Percentiles rank a stretch among this genome's conserved stretches.
These are phyloP conservation scores for Phialophora expanda DNA, from an alignment of 2,329 filamentous ascomycete genomes.

Conservation along the genomic window DNA sequence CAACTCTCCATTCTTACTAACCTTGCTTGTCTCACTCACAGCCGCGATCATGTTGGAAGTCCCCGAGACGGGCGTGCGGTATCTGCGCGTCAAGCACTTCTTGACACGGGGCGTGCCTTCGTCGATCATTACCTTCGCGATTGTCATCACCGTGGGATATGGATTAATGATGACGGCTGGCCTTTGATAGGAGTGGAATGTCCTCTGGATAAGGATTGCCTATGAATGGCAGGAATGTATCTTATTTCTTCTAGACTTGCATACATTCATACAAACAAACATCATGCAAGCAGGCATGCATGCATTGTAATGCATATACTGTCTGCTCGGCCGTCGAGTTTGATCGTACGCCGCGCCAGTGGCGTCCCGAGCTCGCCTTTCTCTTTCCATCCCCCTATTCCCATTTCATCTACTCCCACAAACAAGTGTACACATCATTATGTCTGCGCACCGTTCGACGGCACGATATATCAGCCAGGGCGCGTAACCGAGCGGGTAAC, in stretches of 20 bases:
- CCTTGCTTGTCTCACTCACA: constrained; percentile 46
- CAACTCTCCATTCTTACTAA: constrained; percentile 3
- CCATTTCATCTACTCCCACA: no score
- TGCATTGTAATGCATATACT: no score
- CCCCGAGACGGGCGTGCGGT: constrained; percentile 83
- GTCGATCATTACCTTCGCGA: constrained; percentile 77
- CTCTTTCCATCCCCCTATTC: no score
- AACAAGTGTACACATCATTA: no score
- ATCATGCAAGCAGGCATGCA: no score
- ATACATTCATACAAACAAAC: no score
- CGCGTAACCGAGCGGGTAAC: no score
- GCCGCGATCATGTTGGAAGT: constrained; percentile 99
- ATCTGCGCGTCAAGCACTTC: constrained; percentile 91
- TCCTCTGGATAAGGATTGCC: neutral
- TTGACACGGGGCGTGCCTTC: constrained; percentile 90
- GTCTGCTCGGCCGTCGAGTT: no score
- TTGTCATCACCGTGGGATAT: constrained; percentile 89
- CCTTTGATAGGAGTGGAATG: constrained; percentile 53
- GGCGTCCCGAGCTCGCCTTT: no score
- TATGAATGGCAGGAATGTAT: neutral
- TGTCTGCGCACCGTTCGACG: no score
- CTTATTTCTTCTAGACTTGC: neutral
- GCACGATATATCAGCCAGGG: no score
- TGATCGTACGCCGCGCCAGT: no score
- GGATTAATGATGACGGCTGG: constrained; percentile 81